Percentiles rank a stretch among this genome's conserved stretches.
Evolutionary conservation across 352 stramenopile species (phyloP).

Genomic region (Phytophthora melonis): DNA sequence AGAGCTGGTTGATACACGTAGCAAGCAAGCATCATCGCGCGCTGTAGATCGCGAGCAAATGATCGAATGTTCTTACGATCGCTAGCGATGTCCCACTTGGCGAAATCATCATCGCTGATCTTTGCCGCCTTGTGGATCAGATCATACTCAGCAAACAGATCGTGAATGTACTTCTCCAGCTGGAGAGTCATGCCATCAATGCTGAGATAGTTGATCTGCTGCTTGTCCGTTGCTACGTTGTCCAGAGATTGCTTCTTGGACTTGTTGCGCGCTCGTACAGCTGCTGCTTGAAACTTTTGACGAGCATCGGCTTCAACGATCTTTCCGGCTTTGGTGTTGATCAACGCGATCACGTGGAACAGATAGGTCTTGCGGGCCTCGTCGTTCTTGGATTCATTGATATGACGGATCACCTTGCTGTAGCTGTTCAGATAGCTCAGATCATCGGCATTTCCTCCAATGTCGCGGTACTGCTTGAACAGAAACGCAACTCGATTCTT

Average conservation of each 20-base stretch:
- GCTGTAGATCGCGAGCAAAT: neutral
- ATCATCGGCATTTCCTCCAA: neutral
- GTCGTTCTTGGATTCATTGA: neutral
- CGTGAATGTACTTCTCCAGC: neutral
- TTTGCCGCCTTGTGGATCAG: neutral
- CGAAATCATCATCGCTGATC: neutral
- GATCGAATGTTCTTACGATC: conserved; percentile 1
- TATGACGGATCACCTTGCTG: neutral
- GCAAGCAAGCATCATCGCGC: neutral
- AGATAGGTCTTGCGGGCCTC: neutral
- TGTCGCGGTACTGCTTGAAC: neutral
- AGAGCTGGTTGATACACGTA: neutral
- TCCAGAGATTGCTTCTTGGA: neutral
- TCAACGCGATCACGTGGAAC: neutral
- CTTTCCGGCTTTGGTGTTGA: neutral
- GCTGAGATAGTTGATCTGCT: neutral
- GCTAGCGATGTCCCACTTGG: neutral
- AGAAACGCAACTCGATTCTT: neutral
- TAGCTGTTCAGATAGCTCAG: neutral
- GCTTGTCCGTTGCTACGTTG: neutral
- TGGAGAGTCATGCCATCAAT: neutral
- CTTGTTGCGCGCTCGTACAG: neutral
- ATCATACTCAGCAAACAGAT: neutral
- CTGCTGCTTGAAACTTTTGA: neutral
- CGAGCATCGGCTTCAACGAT: neutral